These are phyloP conservation scores for Elaeis oleifera DNA, from an alignment of 202 grass and related monocot species.

Conservation along the genomic window DNA sequence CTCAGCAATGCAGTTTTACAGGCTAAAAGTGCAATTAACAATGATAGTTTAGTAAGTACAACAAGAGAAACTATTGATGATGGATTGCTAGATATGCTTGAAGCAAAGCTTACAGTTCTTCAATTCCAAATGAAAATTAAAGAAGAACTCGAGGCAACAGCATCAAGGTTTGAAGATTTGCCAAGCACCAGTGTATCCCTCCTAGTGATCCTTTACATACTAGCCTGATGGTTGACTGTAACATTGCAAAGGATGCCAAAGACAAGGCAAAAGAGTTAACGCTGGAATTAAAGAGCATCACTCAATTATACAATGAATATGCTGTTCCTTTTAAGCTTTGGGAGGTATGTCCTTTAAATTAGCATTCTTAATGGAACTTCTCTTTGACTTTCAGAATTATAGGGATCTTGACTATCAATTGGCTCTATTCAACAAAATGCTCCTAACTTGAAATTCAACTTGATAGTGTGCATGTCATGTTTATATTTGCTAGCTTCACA, in stretches of 20 bases:
- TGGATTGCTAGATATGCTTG: constrained; percentile 80
- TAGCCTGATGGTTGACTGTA: constrained; percentile 38
- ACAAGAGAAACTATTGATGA: constrained; percentile 63
- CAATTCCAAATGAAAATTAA: constrained; percentile 94
- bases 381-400: too few species aligned
- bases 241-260: constrained; percentile 42
- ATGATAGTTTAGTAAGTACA: constrained; percentile 18
- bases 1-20: constrained; percentile 82
- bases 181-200: constrained; percentile 32
- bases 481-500: too few species aligned
- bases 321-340: constrained; percentile 83
- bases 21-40: constrained; percentile 62
- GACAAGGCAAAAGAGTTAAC: constrained; percentile 81
- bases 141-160: constrained; percentile 58
- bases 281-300: constrained; percentile 80
- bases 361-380: too few species aligned
- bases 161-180: constrained; percentile 32
- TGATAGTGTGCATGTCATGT: too few species aligned
- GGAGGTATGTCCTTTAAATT: constrained; percentile 63
- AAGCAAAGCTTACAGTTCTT: constrained; percentile 86
- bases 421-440: too few species aligned
- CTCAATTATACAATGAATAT: constrained; percentile 90
- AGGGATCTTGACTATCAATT: too few species aligned
- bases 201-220: constrained; percentile 37
- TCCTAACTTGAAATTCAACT: too few species aligned